These are phyloP conservation scores for Globisporangium spiculum DNA, from an alignment of 352 stramenopile genomes.

Conservation along the genomic window DNA sequence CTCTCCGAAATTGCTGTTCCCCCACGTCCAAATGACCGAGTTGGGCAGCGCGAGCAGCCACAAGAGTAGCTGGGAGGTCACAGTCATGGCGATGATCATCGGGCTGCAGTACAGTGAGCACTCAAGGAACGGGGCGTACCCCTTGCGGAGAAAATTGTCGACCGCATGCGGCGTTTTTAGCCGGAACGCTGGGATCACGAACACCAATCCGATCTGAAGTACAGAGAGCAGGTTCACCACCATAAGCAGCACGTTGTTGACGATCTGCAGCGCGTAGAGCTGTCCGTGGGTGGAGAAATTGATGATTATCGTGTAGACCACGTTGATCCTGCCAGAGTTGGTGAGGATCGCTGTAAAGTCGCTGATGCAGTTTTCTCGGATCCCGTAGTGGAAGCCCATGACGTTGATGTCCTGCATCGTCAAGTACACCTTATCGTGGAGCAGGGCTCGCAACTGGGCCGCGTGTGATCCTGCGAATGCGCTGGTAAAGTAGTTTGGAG, in stretches of 20 bases:
- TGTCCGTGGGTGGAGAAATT: constrained; percentile 20
- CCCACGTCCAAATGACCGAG: constrained; percentile 46
- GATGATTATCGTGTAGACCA: no score
- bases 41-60: constrained; percentile 54
- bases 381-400: constrained; percentile 16
- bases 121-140: constrained; percentile 13
- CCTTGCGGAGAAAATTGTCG: no score
- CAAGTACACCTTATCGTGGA: constrained; percentile 19
- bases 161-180: no score
- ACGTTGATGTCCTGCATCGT: constrained; percentile 9
- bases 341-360: background rate
- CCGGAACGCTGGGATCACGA: constrained; percentile 7
- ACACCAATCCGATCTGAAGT: constrained; percentile 21
- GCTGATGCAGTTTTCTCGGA: constrained; percentile 21
- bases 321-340: background rate
- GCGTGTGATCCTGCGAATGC: constrained; percentile 19
- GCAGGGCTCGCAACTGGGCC: constrained; percentile 8
- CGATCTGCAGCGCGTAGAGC: constrained; percentile 24
- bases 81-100: constrained; percentile 26
- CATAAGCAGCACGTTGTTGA: constrained; percentile 18
- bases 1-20: constrained; percentile 13
- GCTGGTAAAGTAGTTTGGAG: constrained; percentile 19
- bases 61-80: constrained; percentile 32
- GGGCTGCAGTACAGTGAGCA: constrained; percentile 40
- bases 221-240: constrained; percentile 11